phyloP scores from a whole-genome alignment of 2,329 filamentous ascomycete species.

The Seiridium cupressi region DNA sequence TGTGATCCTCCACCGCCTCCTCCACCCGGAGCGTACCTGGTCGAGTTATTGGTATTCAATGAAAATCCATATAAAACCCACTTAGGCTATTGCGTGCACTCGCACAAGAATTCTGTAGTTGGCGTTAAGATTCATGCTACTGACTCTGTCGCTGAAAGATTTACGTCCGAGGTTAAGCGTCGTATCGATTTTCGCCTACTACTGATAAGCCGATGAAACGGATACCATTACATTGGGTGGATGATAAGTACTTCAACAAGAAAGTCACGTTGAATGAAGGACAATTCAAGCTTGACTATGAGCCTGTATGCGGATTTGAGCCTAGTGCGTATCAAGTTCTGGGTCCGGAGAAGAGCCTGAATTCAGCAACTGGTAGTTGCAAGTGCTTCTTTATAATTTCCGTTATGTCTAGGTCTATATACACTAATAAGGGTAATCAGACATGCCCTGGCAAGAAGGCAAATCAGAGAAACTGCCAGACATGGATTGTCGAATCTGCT shows the following conservation, averaged over 20 bases:
- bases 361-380: no score
- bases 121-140: background rate
- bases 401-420: no score
- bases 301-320: background rate
- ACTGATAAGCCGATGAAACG: background rate
- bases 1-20: no score
- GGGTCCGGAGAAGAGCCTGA: no score
- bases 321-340: background rate
- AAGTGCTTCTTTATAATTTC: no score
- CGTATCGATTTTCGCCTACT: background rate
- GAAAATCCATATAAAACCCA: background rate
- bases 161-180: background rate
- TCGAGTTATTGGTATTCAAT: background rate
- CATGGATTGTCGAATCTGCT: no score
- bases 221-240: background rate
- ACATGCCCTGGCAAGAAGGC: no score
- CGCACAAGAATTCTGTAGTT: background rate
- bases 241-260: background rate
- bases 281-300: background rate
- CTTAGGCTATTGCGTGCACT: background rate
- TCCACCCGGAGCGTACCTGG: background rate
- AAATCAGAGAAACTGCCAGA: no score
- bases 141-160: background rate
- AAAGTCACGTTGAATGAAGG: background rate
- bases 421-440: no score